Percentiles rank a stretch among this genome's conserved stretches.
Evolutionary conservation across 1,284 basidiomycete species (phyloP).

Genomic region (Blastosporella zonata): DNA sequence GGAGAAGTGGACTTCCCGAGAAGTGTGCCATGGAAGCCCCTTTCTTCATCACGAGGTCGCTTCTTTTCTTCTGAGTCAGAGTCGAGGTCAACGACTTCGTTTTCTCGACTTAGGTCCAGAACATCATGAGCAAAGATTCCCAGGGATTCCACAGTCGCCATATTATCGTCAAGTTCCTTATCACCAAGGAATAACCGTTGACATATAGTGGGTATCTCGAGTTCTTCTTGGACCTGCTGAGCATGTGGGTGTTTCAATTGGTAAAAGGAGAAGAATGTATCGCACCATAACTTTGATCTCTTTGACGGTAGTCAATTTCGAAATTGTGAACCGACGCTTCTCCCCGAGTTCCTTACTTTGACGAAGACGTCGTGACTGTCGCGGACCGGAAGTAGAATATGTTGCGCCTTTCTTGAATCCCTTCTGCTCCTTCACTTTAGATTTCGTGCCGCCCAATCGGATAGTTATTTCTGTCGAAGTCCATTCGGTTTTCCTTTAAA

Average conservation of each 20-base stretch:
- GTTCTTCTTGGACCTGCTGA: conserved; percentile 53
- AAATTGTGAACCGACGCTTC: conserved; percentile 50
- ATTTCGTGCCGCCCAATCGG: conserved; percentile 30
- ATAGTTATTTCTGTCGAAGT: conserved; percentile 49
- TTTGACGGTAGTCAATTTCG: conserved; percentile 66
- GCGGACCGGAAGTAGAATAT: conserved; percentile 29
- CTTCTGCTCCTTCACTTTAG: conserved; percentile 15
- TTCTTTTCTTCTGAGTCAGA: conserved; percentile 54
- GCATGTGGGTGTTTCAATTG: conserved; percentile 4
- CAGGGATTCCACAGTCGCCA: conserved; percentile 56
- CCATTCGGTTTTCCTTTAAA: conserved; percentile 47
- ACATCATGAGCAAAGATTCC: conserved; percentile 62
- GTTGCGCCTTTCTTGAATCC: conserved; percentile 19
- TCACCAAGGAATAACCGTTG: conserved; percentile 66
- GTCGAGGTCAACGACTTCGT: conserved; percentile 53
- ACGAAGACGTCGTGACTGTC: conserved; percentile 68
- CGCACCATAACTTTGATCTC: conserved; percentile 73
- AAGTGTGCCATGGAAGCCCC: conserved; percentile 73
- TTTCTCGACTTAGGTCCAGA: conserved; percentile 62
- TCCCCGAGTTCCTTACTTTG: conserved; percentile 50
- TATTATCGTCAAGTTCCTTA: conserved; percentile 62
- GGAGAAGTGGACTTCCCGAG: conserved; percentile 41
- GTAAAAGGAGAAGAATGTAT: conserved; percentile 1
- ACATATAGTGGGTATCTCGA: conserved; percentile 68
- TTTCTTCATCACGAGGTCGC: conserved; percentile 52